Conservation (phyloP, 257 asterid species). For the Solanum tarijense region DNA sequence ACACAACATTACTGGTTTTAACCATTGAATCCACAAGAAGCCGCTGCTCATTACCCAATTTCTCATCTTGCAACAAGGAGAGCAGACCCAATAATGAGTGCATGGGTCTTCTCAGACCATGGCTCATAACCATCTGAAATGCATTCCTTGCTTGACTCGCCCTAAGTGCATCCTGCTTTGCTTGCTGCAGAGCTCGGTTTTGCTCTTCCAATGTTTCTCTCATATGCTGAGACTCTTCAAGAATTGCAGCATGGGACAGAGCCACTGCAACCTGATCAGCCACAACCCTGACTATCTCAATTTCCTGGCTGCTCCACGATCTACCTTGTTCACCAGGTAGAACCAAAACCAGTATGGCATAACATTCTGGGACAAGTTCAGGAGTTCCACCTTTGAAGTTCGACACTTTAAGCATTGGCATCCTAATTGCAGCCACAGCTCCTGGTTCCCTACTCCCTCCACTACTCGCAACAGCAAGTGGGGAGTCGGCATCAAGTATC, state of each 20-base stretch:
- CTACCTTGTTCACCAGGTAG: constrained; percentile 60
- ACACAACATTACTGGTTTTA: constrained; percentile 62
- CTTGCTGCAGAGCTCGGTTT: constrained; percentile 72
- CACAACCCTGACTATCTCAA: constrained; percentile 79
- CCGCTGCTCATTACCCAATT: constrained; percentile 45
- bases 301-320: constrained; percentile 69
- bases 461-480: constrained; percentile 70
- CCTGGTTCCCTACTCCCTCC: constrained; percentile 50
- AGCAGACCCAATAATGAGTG: constrained; percentile 79
- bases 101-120: constrained; percentile 89
- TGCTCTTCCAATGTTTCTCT: constrained; percentile 70
- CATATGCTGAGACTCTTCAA: constrained; percentile 88
- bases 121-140: constrained; percentile 86
- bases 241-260: constrained; percentile 94
- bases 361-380: constrained; percentile 75
- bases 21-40: constrained; percentile 70
- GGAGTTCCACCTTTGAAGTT: constrained; percentile 97
- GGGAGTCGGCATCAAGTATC: constrained; percentile 50
- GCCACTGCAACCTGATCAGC: constrained; percentile 98
- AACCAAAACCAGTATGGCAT: constrained; percentile 79
- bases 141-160: constrained; percentile 84
- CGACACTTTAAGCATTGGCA: constrained; percentile 88
- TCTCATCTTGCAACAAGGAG: constrained; percentile 68
- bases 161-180: constrained; percentile 73
- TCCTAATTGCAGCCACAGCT: constrained; percentile 81